Base-by-base conservation (phyloP, 768 basidiomycete genomes). In the Boletus pseudopeckii region DNA sequence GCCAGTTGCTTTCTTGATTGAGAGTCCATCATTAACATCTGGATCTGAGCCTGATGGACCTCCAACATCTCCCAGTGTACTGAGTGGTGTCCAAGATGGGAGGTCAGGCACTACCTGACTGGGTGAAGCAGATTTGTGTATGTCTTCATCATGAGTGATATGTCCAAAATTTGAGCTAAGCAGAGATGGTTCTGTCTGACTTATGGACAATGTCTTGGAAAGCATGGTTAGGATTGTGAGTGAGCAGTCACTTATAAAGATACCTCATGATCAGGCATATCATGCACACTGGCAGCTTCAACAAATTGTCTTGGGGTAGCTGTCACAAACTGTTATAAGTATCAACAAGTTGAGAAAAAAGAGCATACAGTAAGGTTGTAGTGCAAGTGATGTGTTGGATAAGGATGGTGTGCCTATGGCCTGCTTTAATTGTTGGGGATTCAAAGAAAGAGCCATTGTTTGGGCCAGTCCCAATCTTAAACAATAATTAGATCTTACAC, bases 51-150 rank as follows among this genome's bases (percentile, higher is more conserved):
- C n/a, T 14, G 22, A 32, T 45, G 43, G 46, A 26, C 11, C 18
- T n/a, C 40, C 48, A 33, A 50, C 48, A 33, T 33, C 45, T 47
- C 20, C 44, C 1, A 14, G 11, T 48, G 36, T 22, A 13, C 34
- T 52, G 1, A 59, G 41, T 37, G 62, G 52, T 18, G 64, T 66
- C 64, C 64, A 66, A 5, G 66, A 50, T 36, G 65, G 66, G 43
- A 65, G 56, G 37, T 68, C 66, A 57, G 17, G 10, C 41, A 8
- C 11, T 28, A 3, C n/a, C 13, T 24, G 54, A 43, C 33, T 54
- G 18, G 52, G 22, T 33, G 45, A 13, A 41, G 22, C 7, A 45
- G 30, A 15, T 6, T 37, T 37, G 30, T 40, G 32, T 22, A 32
- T 22, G 34, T 38, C 36, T 28, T 32, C 32, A 22, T 43, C 22